Conservation (phyloP, 1,139 yeast genomes). For the Suhomyces wounanorum region DNA sequence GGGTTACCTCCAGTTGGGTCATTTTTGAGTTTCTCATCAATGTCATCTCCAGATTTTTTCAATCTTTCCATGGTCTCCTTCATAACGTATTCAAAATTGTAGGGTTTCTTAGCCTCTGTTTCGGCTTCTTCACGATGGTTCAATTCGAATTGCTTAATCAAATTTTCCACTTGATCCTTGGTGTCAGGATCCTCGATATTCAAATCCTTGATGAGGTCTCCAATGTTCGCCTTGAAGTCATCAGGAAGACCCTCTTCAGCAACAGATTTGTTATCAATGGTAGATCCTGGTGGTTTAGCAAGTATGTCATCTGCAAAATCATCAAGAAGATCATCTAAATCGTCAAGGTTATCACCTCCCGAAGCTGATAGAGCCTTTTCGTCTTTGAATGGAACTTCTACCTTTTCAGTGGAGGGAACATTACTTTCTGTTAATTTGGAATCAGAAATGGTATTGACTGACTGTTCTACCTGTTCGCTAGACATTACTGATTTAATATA, state of each 20-base stretch:
- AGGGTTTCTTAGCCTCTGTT: slow-evolving; percentile 34
- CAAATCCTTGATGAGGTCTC: slow-evolving; percentile 60
- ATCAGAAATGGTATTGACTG: background rate
- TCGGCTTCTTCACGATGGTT: slow-evolving; percentile 39
- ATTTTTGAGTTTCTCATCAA: slow-evolving; percentile 62
- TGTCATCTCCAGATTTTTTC: slow-evolving; percentile 65
- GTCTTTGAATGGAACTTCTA: background rate
- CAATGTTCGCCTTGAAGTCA: slow-evolving; percentile 53
- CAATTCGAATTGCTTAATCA: slow-evolving; percentile 49
- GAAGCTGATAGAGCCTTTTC: slow-evolving; percentile 4
- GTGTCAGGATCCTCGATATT: slow-evolving; percentile 62
- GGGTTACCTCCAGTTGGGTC: slow-evolving; percentile 48
- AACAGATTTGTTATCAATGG: slow-evolving; percentile 20
- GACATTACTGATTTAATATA: slow-evolving; percentile 5
- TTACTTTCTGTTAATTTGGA: background rate
- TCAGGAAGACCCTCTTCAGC: slow-evolving; percentile 31
- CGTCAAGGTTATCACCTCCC: slow-evolving; percentile 64
- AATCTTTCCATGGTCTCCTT: slow-evolving; percentile 80
- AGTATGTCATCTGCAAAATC: slow-evolving; percentile 78
- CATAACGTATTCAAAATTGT: slow-evolving; percentile 72
- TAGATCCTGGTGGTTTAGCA: slow-evolving; percentile 60
- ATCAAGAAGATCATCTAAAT: slow-evolving; percentile 71
- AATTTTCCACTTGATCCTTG: slow-evolving; percentile 52
- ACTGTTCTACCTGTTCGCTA: slow-evolving; percentile 3
- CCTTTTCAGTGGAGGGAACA: background rate